phyloP scores from a whole-genome alignment of 805 yeast genomes.

The Kazachstania africana region DNA sequence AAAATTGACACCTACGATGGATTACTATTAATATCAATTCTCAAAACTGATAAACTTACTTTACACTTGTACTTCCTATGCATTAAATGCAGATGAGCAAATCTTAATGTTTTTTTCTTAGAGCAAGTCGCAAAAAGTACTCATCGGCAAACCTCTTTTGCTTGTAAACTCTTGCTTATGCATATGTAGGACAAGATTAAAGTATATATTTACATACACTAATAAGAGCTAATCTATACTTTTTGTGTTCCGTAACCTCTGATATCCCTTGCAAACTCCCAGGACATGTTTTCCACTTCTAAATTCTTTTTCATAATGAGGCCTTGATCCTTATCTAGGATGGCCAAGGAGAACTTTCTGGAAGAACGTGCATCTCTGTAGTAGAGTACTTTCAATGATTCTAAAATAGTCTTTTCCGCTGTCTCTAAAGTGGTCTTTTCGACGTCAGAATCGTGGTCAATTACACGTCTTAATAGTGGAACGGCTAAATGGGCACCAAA shows the following conservation, averaged over 20 bases:
- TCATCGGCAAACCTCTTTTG: too few relatives aligned
- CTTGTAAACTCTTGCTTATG: too few relatives aligned
- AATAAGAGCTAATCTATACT: slow-evolving; percentile 17
- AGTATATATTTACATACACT: too few relatives aligned
- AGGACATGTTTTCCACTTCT: slow-evolving; percentile 63
- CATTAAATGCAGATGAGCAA: too few relatives aligned
- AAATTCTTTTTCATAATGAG: slow-evolving; percentile 55
- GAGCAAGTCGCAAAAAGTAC: too few relatives aligned
- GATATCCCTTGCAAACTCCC: slow-evolving; percentile 85
- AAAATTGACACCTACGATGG: too few relatives aligned
- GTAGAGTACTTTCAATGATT: slow-evolving; percentile 87
- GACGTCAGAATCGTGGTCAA: slow-evolving; percentile 69
- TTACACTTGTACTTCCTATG: too few relatives aligned
- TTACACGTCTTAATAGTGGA: slow-evolving; percentile 78
- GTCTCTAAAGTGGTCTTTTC: slow-evolving; percentile 55
- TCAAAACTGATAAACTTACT: too few relatives aligned
- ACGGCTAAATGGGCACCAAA: slow-evolving; percentile 92
- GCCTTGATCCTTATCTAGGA: slow-evolving; percentile 52
- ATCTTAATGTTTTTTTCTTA: too few relatives aligned
- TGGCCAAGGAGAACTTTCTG: slow-evolving; percentile 73
- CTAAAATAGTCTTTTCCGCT: slow-evolving; percentile 66
- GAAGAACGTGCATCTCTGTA: slow-evolving; percentile 94
- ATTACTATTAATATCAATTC: too few relatives aligned
- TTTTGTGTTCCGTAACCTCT: slow-evolving; percentile 79
- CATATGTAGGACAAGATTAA: too few relatives aligned